These are phyloP conservation scores for Pestalotiopsis sp. DNA, from an alignment of 2,329 filamentous ascomycete species.

Conservation along the genomic window DNA sequence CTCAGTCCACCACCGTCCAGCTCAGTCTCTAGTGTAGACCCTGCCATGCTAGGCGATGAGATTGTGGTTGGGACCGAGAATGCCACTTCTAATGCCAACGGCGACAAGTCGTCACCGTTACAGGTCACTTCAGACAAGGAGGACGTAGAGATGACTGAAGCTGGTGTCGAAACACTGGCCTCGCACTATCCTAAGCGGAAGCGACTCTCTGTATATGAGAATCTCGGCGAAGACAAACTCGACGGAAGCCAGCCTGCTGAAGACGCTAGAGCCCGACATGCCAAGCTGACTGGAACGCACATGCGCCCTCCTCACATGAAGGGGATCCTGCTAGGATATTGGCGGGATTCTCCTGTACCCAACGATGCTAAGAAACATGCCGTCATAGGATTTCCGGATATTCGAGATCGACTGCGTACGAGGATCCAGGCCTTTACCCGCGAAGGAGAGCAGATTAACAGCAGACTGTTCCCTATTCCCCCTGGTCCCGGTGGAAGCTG, in stretches of 20 bases:
- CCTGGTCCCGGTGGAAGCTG: conserved; percentile 64
- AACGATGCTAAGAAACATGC: conserved; percentile 55
- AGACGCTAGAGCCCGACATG: conserved; percentile 23
- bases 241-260: conserved; percentile 36
- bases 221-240: conserved; percentile 51
- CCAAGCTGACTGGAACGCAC: conserved; percentile 25
- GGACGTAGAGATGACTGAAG: conserved; percentile 47
- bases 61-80: conserved; percentile 49
- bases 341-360: conserved; percentile 59
- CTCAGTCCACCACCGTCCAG: conserved; percentile 47
- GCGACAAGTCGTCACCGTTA: conserved; percentile 36
- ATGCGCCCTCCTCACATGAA: conserved; percentile 39
- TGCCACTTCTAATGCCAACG: conserved; percentile 35
- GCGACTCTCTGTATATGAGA: conserved; percentile 51
- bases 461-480: conserved; percentile 48
- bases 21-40: conserved; percentile 41
- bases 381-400: conserved; percentile 65
- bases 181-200: conserved; percentile 59
- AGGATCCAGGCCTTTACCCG: conserved; percentile 56
- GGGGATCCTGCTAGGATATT: conserved; percentile 58
- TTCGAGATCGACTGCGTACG: conserved; percentile 61
- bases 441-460: conserved; percentile 47
- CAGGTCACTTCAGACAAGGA: conserved; percentile 39
- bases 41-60: conserved; percentile 50
- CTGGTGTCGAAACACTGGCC: conserved; percentile 36